Evolutionary conservation across 2,329 filamentous ascomycete species (phyloP).

Genomic region (Cytospora piceicola): DNA sequence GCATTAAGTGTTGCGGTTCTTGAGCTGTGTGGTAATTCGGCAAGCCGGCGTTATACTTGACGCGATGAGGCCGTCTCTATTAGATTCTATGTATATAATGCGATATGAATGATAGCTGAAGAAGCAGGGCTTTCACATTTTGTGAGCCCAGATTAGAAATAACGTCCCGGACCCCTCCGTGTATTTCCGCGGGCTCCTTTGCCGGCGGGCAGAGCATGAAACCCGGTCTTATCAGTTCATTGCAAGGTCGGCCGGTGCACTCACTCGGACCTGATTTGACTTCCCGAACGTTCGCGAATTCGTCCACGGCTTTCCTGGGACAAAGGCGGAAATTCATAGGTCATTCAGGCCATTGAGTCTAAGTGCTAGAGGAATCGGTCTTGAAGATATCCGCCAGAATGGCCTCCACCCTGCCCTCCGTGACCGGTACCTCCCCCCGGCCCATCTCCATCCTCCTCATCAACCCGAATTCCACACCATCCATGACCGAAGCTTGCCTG

Average conservation of each 20-base stretch:
- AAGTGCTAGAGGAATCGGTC: not conserved
- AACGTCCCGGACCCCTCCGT: not conserved
- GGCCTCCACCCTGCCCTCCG: constrained; percentile 7
- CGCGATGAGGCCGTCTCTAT: no score
- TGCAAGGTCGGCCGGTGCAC: not conserved
- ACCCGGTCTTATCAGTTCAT: not conserved
- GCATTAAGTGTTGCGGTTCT: not conserved
- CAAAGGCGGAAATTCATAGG: not conserved
- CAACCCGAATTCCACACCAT: constrained; percentile 63
- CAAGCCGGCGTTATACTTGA: not conserved
- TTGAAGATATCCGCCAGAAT: not conserved
- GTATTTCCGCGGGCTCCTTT: not conserved
- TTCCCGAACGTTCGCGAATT: no score
- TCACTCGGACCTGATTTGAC: not conserved
- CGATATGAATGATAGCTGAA: not conserved
- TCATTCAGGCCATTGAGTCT: not conserved
- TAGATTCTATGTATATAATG: not conserved
- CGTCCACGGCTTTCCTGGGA: no score
- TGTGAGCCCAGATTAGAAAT: not conserved
- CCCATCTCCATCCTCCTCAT: constrained; percentile 56
- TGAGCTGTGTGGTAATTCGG: not conserved
- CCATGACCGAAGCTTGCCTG: constrained; percentile 60
- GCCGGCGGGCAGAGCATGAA: not conserved
- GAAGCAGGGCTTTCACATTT: not conserved
- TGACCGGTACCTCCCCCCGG: constrained; percentile 22